Conservation (phyloP, 495 filamentous ascomycete genomes). For the Pseudotulostoma volvatum region DNA sequence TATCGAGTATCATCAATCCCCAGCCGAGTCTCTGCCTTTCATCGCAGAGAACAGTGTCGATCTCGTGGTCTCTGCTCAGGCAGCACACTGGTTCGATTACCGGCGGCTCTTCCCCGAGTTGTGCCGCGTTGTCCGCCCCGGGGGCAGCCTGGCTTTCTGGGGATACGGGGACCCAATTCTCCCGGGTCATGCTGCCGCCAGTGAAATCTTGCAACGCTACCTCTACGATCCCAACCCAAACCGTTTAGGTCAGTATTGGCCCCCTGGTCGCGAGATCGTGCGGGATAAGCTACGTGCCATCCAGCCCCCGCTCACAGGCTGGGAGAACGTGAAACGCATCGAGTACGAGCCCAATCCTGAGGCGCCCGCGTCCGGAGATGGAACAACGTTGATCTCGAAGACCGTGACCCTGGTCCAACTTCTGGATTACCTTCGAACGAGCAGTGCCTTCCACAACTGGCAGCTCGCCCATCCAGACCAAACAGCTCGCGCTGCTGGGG, state of each 20-base stretch:
- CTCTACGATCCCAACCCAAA: constrained; percentile 5
- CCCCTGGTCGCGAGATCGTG: constrained; percentile 39
- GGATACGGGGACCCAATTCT: constrained; percentile 51
- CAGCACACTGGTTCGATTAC: constrained; percentile 49
- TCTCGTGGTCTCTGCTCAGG: too few species aligned
- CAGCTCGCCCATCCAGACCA: too few species aligned
- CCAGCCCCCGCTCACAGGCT: constrained; percentile 30
- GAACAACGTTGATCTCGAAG: constrained; percentile 33
- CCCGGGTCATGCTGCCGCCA: too few species aligned
- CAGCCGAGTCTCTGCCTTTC: too few species aligned
- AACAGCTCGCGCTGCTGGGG: too few species aligned
- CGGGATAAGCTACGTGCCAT: constrained; percentile 31
- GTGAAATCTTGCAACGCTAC: too few species aligned
- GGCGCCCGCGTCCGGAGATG: constrained; percentile 30
- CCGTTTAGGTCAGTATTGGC: constrained; percentile 39
- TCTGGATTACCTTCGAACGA: constrained; percentile 40
- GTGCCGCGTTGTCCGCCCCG: constrained; percentile 30
- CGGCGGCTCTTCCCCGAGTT: constrained; percentile 36
- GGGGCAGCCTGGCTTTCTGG: constrained; percentile 44
- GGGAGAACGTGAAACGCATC: constrained; percentile 32
- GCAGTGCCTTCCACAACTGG: constrained; percentile 39
- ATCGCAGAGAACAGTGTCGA: too few species aligned
- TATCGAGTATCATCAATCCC: constrained; percentile 27
- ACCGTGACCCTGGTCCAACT: constrained; percentile 35
- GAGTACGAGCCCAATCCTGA: constrained; percentile 43